Conservation (phyloP, 306 rosid species). For the Vicia faba region DNA sequence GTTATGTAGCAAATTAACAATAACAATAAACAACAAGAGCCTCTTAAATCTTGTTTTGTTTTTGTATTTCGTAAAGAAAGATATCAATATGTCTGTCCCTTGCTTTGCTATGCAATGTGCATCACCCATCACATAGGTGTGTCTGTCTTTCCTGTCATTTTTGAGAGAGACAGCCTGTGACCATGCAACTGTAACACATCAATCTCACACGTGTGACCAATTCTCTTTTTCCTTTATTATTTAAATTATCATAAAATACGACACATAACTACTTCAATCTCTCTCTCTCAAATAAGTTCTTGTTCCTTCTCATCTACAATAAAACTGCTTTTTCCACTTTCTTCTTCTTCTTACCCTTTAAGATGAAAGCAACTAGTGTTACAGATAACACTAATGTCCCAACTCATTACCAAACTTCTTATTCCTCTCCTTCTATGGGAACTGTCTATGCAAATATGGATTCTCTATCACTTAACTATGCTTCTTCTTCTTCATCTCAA, state of each 20-base stretch:
- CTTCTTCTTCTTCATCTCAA: conserved; percentile 58
- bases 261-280: conserved; percentile 49
- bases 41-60: conserved; percentile 5
- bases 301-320: conserved; percentile 17
- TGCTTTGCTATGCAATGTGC: background rate
- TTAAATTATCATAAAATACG: background rate
- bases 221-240: background rate
- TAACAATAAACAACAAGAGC: background rate
- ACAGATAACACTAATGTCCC: background rate
- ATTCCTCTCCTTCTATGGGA: conserved; percentile 54
- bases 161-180: conserved; percentile 62
- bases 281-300: conserved; percentile 17
- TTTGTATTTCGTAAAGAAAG: conserved; percentile 55
- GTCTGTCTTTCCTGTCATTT: conserved; percentile 66
- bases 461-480: conserved; percentile 66
- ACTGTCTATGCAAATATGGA: conserved; percentile 67
- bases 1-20: conserved; percentile 29
- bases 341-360: background rate
- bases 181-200: conserved; percentile 43
- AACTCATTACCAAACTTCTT: conserved; percentile 5
- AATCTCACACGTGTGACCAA: conserved; percentile 74
- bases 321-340: conserved; percentile 13
- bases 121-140: conserved; percentile 46
- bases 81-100: conserved; percentile 31
- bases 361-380: too few relatives aligned